Percentiles rank a stretch among this genome's conserved stretches.
Conservation (phyloP, 371 early-diverging fungal species). For the Sporodiniella umbellata region DNA sequence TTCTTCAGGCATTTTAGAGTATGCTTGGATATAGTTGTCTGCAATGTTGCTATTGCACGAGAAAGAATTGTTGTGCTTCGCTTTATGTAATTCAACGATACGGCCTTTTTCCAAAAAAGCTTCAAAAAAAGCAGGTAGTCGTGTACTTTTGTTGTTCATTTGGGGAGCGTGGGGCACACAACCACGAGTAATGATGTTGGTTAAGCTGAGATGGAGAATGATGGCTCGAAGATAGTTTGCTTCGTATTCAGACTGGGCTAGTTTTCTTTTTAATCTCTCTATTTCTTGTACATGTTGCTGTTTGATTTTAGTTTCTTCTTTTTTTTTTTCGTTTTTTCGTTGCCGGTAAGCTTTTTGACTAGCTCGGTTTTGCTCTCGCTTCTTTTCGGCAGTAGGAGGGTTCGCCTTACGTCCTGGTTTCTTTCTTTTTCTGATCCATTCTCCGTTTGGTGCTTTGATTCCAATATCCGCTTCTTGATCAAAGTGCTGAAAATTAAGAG, state of each 20-base stretch:
- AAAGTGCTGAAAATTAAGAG: slow-evolving; percentile 17
- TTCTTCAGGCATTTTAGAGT: too few species aligned
- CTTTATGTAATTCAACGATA: slow-evolving; percentile 16
- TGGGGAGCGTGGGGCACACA: slow-evolving; percentile 32
- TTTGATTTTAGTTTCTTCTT: neutral
- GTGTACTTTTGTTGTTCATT: neutral
- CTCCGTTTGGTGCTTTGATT: slow-evolving; percentile 16
- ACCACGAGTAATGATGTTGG: slow-evolving; percentile 25
- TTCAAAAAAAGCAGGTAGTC: slow-evolving; percentile 14
- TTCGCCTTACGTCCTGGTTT: slow-evolving; percentile 26
- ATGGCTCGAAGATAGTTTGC: slow-evolving; percentile 36
- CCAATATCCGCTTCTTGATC: slow-evolving; percentile 25
- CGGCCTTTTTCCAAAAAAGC: slow-evolving; percentile 12
- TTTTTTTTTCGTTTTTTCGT: slow-evolving; percentile 19
- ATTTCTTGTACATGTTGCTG: slow-evolving; percentile 24
- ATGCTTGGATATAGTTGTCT: too few species aligned
- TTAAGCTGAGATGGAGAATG: slow-evolving; percentile 24
- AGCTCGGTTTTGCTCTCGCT: slow-evolving; percentile 24
- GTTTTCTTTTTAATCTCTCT: slow-evolving; percentile 11
- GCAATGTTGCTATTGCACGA: too few species aligned
- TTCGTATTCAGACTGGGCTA: slow-evolving; percentile 30
- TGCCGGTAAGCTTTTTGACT: slow-evolving; percentile 24
- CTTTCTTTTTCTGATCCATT: slow-evolving; percentile 20
- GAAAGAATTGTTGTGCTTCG: neutral
- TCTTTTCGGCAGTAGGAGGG: slow-evolving; percentile 18